Evolutionary conservation across 805 yeast genomes (phyloP).

Genomic region (Starmerella stigmatis): DNA sequence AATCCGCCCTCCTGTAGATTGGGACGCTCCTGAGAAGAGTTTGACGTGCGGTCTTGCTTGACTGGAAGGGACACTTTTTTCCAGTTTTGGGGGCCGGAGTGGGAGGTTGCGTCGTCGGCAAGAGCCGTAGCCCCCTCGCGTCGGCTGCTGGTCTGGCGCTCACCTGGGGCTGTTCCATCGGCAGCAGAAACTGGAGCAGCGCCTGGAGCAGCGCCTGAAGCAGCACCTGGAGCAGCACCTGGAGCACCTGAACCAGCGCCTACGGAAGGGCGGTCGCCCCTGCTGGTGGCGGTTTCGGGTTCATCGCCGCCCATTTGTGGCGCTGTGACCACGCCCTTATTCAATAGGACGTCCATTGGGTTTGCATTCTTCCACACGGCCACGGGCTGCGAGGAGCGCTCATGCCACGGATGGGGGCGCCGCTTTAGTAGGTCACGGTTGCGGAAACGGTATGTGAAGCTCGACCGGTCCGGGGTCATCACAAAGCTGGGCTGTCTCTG

Average conservation of each 20-base stretch:
- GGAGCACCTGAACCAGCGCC: too few relatives aligned
- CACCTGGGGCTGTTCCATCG: not conserved
- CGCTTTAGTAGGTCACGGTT: conserved; percentile 16
- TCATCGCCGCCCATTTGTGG: not conserved
- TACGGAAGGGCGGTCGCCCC: too few relatives aligned
- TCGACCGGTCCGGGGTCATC: conserved; percentile 22
- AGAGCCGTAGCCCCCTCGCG: not conserved
- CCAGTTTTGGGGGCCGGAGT: conserved; percentile 3
- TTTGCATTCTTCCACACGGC: conserved; percentile 18
- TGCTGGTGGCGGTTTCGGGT: too few relatives aligned
- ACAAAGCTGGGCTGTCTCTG: conserved; percentile 22
- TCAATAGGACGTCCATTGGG: conserved; percentile 16
- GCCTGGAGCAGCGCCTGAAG: too few relatives aligned
- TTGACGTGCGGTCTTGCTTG: conserved; percentile 7
- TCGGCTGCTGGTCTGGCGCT: too few relatives aligned
- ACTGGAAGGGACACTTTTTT: conserved; percentile 19
- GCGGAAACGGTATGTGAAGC: conserved; percentile 14
- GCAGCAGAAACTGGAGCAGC: not conserved
- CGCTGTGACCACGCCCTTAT: conserved; percentile 6
- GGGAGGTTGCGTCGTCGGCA: not conserved
- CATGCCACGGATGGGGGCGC: conserved; percentile 14
- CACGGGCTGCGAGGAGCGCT: conserved; percentile 18
- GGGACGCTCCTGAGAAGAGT: not conserved
- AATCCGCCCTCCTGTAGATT: not conserved
- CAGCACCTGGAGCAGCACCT: too few relatives aligned